A percentile compares a stretch with the other conserved stretches of the same genome.
Conservation (phyloP, 2,329 filamentous ascomycete species). For the Microdochium bolleyi region DNA sequence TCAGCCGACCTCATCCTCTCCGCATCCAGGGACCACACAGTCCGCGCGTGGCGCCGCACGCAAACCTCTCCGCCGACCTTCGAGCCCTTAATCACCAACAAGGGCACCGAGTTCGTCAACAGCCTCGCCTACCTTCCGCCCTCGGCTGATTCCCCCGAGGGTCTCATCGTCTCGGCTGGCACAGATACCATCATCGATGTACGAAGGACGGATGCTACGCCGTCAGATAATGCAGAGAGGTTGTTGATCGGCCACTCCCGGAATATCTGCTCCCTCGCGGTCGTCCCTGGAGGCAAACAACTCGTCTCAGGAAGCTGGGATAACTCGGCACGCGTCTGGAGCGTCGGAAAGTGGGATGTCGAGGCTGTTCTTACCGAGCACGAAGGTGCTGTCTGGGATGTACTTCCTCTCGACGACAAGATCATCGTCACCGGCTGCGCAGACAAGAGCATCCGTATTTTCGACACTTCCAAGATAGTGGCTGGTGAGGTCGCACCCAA, state of each 20-base stretch:
- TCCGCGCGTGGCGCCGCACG: constrained; percentile 73
- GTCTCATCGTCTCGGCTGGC: constrained; percentile 79
- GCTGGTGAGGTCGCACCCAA: constrained; percentile 41
- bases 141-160: constrained; percentile 60
- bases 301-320: constrained; percentile 95
- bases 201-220: constrained; percentile 57
- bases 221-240: constrained; percentile 73
- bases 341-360: constrained; percentile 75
- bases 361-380: constrained; percentile 68
- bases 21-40: constrained; percentile 84
- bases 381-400: constrained; percentile 76
- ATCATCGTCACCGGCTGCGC: constrained; percentile 88
- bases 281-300: constrained; percentile 61
- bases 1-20: constrained; percentile 66
- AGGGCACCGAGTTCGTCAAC: constrained; percentile 84
- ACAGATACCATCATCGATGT: constrained; percentile 92
- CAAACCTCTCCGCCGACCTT: constrained; percentile 61
- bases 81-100: constrained; percentile 69
- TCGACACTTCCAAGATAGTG: constrained; percentile 58
- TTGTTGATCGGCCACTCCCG: constrained; percentile 78
- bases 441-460: constrained; percentile 83
- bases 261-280: constrained; percentile 84
- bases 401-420: constrained; percentile 71
- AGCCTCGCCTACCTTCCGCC: constrained; percentile 70
- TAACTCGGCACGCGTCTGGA: constrained; percentile 78